Evolutionary conservation across 2,329 filamentous ascomycete genomes (phyloP), one percentile per base, ranked within the genome.

Genomic region (Bipolaris zeicola): DNA sequence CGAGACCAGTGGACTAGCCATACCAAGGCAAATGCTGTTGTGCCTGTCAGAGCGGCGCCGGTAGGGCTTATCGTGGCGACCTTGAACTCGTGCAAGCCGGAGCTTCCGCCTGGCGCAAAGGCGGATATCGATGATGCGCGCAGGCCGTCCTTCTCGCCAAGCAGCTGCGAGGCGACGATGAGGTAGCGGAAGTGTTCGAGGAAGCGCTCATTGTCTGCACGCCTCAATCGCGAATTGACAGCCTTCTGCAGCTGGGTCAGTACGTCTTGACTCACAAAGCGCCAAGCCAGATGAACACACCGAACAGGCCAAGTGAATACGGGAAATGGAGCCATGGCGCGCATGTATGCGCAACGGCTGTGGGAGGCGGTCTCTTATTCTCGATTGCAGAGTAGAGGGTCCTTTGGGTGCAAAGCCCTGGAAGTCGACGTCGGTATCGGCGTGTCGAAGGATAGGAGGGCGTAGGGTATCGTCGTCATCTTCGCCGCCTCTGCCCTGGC

Each of bases 161-260:
- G 82, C 13, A 97, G 83, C 73, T 96, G 92, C 20, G 93, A 97
- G 48, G 92, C 92, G 70, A 97, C 90, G 63, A 97, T 91, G 20
- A 91, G 89, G 77, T 97, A 97, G 62, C 93, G 90, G 70, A 97
- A 97, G 71, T 92, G 90, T 77, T 97, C 93, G 57, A 96, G 83
- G 69, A 97, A 96, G 64, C 88, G 88, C 65, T 89, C 84, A 72
- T 93, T 96, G 67, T 96, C 92, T 65, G 85, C 87, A 63, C 88
- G 84, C 52, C 90, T 88, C 61, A 96, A 83, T 59, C 86, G 85
- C 38, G 88, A 87, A 63, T 89, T 89, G 55, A 93, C 83, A 8
- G 85, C 89, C 67, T 83, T 84, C 88, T 91, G 69, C 28, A 42
- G 28, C n/a, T 31, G 62, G 24, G 65, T 70, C 42, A 70, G 62